Percentiles rank a stretch among this genome's conserved stretches.
Conservation (phyloP, 768 basidiomycete genomes). For the Glaciozyma antarctica region DNA sequence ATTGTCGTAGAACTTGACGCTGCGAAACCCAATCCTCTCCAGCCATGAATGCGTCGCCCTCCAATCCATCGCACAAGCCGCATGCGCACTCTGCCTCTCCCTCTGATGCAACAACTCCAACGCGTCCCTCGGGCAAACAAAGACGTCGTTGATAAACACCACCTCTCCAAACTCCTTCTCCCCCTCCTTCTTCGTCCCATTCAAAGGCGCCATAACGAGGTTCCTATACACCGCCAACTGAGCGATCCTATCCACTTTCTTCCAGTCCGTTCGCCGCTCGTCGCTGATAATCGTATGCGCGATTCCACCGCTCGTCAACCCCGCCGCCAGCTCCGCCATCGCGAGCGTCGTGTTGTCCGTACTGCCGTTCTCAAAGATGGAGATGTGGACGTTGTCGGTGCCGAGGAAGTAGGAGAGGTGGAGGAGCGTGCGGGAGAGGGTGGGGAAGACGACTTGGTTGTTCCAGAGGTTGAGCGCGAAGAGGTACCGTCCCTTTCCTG, state of each 20-base stretch:
- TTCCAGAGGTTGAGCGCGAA: constrained; percentile 37
- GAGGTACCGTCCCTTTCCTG: constrained; percentile 14
- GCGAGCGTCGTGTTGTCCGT: constrained; percentile 33
- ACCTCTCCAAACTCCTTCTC: constrained; percentile 18
- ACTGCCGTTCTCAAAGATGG: constrained; percentile 37
- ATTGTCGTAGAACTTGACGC: constrained; percentile 26
- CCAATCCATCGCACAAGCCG: constrained; percentile 37
- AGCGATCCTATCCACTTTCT: constrained; percentile 34
- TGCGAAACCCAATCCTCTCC: not conserved
- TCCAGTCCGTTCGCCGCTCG: constrained; percentile 27
- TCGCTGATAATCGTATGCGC: constrained; percentile 32
- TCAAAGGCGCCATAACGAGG: constrained; percentile 32
- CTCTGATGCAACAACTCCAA: constrained; percentile 31
- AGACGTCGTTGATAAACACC: constrained; percentile 36
- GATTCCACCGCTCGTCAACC: constrained; percentile 17
- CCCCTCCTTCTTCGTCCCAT: not conserved
- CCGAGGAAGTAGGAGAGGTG: constrained; percentile 31
- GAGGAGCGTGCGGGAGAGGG: constrained; percentile 29
- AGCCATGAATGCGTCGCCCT: constrained; percentile 14
- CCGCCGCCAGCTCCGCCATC: constrained; percentile 26
- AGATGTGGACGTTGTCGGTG: constrained; percentile 27
- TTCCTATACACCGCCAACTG: constrained; percentile 35
- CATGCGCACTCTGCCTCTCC: constrained; percentile 28
- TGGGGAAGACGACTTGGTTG: constrained; percentile 28
- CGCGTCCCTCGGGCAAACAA: constrained; percentile 26